A percentile compares a stretch with the other conserved stretches of the same genome.
phyloP scores from a whole-genome alignment of 2,329 filamentous ascomycete species.

The Penicillium sp. region DNA sequence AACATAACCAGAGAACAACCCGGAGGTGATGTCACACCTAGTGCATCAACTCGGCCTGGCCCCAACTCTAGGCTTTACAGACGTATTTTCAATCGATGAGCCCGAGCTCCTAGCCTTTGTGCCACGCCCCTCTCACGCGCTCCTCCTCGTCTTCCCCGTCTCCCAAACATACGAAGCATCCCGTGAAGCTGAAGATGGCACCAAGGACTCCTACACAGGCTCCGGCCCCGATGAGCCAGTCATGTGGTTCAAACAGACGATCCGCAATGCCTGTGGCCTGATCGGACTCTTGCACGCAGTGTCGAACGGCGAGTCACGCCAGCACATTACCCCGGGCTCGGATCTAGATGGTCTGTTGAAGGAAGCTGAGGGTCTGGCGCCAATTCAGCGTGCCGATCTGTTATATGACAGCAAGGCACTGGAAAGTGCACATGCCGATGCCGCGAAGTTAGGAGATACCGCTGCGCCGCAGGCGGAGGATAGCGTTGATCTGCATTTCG shows the following conservation, averaged over 20 bases:
- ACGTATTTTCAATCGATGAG: slow-evolving; percentile 89
- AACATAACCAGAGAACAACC: slow-evolving; percentile 66
- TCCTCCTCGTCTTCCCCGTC: slow-evolving; percentile 90
- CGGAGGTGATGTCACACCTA: slow-evolving; percentile 81
- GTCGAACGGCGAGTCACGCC: slow-evolving; percentile 71
- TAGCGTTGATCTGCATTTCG: slow-evolving; percentile 90
- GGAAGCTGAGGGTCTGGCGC: slow-evolving; percentile 69
- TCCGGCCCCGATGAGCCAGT: slow-evolving; percentile 72
- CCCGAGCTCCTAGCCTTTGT: slow-evolving; percentile 82
- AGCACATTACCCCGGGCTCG: slow-evolving; percentile 58
- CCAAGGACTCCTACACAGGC: slow-evolving; percentile 65
- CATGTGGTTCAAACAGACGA: slow-evolving; percentile 93
- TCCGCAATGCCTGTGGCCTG: slow-evolving; percentile 87
- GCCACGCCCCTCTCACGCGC: slow-evolving; percentile 81
- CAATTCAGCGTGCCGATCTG: slow-evolving; percentile 67
- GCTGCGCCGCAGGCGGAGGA: slow-evolving; percentile 75
- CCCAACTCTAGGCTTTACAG: slow-evolving; percentile 75
- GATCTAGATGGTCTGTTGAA: slow-evolving; percentile 61
- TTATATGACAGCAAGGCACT: slow-evolving; percentile 76
- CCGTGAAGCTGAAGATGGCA: slow-evolving; percentile 71
- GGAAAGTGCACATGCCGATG: slow-evolving; percentile 75
- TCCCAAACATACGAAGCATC: slow-evolving; percentile 76
- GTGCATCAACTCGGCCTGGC: slow-evolving; percentile 83
- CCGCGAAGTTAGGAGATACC: slow-evolving; percentile 77
- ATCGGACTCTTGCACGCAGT: slow-evolving; percentile 86